phyloP scores from a whole-genome alignment of 73 alveolate species.

The Paramecium biaurelia region DNA sequence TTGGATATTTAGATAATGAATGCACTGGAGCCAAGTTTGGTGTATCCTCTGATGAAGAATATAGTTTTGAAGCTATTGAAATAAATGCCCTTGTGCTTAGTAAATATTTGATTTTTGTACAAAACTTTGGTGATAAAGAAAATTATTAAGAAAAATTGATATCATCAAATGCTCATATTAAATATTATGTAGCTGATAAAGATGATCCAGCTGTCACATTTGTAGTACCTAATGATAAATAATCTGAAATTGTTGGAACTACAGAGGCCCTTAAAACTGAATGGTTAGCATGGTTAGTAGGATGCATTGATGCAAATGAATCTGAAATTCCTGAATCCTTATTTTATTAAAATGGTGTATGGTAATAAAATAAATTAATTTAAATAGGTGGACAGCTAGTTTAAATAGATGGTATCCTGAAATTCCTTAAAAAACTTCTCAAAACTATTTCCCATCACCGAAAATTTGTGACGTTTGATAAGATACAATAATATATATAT shows the following conservation, averaged over 20 bases:
- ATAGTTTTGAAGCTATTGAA: neutral
- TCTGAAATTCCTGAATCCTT: slow-evolving; percentile 27
- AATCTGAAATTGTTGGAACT: neutral
- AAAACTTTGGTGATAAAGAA: slow-evolving; percentile 20
- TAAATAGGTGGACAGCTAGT: slow-evolving; percentile 37
- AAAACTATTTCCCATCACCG: slow-evolving; percentile 31
- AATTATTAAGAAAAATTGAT: neutral
- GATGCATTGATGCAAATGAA: slow-evolving; percentile 38
- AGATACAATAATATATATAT: neutral
- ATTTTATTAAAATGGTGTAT: slow-evolving; percentile 33
- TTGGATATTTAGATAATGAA: neutral
- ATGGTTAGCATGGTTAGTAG: slow-evolving; percentile 57
- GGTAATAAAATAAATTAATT: neutral
- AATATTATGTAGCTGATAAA: slow-evolving; percentile 25
- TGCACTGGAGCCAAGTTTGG: slow-evolving; percentile 51
- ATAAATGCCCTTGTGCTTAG: neutral
- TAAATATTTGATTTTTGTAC: slow-evolving; percentile 24
- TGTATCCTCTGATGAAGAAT: neutral
- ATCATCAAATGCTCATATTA: slow-evolving; percentile 4
- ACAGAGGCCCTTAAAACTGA: slow-evolving; percentile 6
- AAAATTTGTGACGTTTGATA: slow-evolving; percentile 8
- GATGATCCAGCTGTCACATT: slow-evolving; percentile 21
- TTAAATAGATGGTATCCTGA: slow-evolving; percentile 27
- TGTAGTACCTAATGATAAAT: neutral
- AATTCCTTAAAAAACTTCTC: neutral